Evolutionary conservation across 768 basidiomycete genomes (phyloP).

Genomic region (Mycena indigotica): DNA sequence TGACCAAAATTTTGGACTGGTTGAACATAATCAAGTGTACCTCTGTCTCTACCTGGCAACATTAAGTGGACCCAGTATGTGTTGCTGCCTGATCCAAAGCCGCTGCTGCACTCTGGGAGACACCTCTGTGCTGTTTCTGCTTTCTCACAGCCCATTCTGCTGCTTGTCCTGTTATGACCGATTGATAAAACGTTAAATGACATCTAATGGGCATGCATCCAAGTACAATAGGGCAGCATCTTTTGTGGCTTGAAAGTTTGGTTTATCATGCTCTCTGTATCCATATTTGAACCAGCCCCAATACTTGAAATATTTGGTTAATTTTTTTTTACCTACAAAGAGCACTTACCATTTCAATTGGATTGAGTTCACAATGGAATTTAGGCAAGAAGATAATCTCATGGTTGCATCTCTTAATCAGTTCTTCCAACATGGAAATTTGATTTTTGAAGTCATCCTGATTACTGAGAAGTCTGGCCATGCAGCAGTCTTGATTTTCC

Average conservation of each 20-base stretch:
- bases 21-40: constrained; percentile 5
- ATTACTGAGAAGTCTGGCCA: constrained; percentile 7
- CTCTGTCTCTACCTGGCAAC: not conserved
- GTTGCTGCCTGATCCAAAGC: constrained; percentile 24
- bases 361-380: constrained; percentile 18
- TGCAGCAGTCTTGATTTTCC: constrained; percentile 3
- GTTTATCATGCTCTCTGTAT: constrained; percentile 20
- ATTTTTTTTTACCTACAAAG: not conserved
- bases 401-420: constrained; percentile 11
- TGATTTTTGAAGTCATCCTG: constrained; percentile 20
- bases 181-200: constrained; percentile 30
- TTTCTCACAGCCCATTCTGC: constrained; percentile 34
- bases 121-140: constrained; percentile 21
- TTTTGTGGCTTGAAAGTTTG: constrained; percentile 14
- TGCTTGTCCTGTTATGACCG: constrained; percentile 27
- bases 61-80: not conserved
- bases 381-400: constrained; percentile 6
- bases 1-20: constrained; percentile 19
- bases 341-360: constrained; percentile 15
- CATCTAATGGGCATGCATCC: constrained; percentile 32
- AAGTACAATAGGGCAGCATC: constrained; percentile 22
- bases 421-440: constrained; percentile 8
- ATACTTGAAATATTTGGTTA: constrained; percentile 13
- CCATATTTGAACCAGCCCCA: constrained; percentile 28
- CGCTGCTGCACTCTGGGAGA: constrained; percentile 24